Evolutionary conservation across 257 asterid species (phyloP), one percentile per base, ranked within the genome.

Genomic region (Coffea eugenioides): DNA sequence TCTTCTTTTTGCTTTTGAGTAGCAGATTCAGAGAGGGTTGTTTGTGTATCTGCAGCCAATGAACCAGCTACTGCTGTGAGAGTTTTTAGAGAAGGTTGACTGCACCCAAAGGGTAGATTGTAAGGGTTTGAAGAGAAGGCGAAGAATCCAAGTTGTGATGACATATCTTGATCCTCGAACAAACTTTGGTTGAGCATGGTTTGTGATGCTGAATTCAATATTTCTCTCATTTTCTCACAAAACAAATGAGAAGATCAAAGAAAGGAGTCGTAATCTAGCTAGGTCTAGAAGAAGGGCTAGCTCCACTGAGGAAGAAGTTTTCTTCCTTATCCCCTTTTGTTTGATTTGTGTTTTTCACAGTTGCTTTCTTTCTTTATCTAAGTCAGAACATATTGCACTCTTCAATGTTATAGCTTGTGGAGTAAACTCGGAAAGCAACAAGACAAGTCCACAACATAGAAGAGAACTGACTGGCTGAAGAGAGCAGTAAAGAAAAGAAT

Each of bases 161-260:
- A 85, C 48, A 88, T 73, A 64, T 92, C 93, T 85, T 92, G 93
- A 73, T 92, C 97, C 65, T 90, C 95, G 82, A 90, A 90, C 83
- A 94, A 80, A 73, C 88, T 86, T 76, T 91, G 93, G 84, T 90
- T 90, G 43, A 91, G 54, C 89, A 88, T 83, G 66, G 85, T 71
- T 82, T 87, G 86, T 8, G 90, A 54, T 45, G 86, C 82, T 79
- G 85, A 79, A 52, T 31, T 31, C 34, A 86, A 79, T 80, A 83
- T 83, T 25, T 76, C 68, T 56, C 64, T 48, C n/a, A 77, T 69
- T 71, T 34, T 59, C 75, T 41, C 46, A 34, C 7, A 69, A 8
- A 69, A 20, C 31, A 64, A 18, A 8, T 14, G 9, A 23, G 43
- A 75, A 80, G 78, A 65, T 62, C 31, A 18, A 54, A 57, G 74